These are phyloP conservation scores for Aureobasidium sp. DNA, from an alignment of 2,329 filamentous ascomycete genomes.

Conservation along the genomic window DNA sequence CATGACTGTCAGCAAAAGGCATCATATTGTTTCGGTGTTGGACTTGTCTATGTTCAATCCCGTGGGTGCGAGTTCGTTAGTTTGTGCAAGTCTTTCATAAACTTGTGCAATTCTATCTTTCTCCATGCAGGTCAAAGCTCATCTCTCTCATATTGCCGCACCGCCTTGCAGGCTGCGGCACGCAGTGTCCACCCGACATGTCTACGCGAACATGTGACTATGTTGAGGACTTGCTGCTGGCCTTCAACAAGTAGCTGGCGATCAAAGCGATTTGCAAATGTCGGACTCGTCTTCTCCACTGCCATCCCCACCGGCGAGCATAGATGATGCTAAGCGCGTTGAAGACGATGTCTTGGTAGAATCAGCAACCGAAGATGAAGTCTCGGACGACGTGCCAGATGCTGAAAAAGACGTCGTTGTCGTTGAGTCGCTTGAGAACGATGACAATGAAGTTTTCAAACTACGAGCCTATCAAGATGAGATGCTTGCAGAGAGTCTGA, in stretches of 20 bases:
- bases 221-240: neutral
- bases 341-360: neutral
- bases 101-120: no score
- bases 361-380: neutral
- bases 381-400: neutral
- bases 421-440: neutral
- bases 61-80: no score
- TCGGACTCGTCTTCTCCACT: neutral
- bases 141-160: neutral
- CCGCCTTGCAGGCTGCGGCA: neutral
- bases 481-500: constrained; percentile 38
- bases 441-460: constrained; percentile 4
- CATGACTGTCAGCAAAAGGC: neutral
- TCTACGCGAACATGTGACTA: neutral
- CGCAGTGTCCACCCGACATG: neutral
- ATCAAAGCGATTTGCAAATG: neutral
- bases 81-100: neutral
- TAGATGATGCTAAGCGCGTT: neutral
- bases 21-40: neutral
- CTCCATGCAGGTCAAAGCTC: neutral
- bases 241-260: neutral
- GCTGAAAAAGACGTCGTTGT: neutral
- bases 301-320: neutral
- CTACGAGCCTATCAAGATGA: constrained; percentile 41
- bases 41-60: neutral